Base-by-base conservation (phyloP, 2,329 filamentous ascomycete species). In the Allantophomopsis cytisporea region DNA sequence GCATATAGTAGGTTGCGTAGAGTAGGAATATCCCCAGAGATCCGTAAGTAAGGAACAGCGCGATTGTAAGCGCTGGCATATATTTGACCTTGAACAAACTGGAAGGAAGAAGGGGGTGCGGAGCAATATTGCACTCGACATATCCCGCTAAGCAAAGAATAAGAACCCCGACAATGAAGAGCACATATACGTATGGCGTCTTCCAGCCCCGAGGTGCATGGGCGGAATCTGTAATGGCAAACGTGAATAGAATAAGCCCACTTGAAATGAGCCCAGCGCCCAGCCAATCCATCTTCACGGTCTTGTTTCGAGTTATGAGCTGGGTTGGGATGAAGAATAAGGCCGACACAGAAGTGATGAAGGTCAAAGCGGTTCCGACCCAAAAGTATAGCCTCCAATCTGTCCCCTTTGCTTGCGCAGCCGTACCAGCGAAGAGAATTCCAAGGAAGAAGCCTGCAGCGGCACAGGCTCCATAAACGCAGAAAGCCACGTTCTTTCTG, bases 221-320 rank as follows among this genome's bases (percentile, higher is more conserved):
- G 0, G 76, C 71, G 7, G 76, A 78, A 36, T 85, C 78, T 0
- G 83, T 87, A 38, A 91, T 71, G 0, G 83, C 80, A 49, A 79
- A 89, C 0, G 86, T 78, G 45, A 85, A 64, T 18, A 91, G 65
- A 2, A 82, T 65, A 11, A 87, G 57, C 0, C 79, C 83, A 0
- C 69, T 66, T 0, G 83, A 66, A 13, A 80, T 77, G 12, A 78
- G 69, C 2, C 57, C 52, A 2, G 71, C 60, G 0, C 82, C 82
- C 41, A 66, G 60, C 71, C 76, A 86, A 53, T 88, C 83, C 80
- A 87, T 86, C 23, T 62, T 61, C 16, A 71, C 58, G 5, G 37
- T 15, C 12, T 47, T 36, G n/a, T 48, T 45, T 37, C 60, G 59
- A 36, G 60, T 58, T 1, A 53, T 43, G 4, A 54, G 52, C 46